Base-by-base conservation (phyloP, 2,329 filamentous ascomycete genomes). In the Lecanicillium sp. region DNA sequence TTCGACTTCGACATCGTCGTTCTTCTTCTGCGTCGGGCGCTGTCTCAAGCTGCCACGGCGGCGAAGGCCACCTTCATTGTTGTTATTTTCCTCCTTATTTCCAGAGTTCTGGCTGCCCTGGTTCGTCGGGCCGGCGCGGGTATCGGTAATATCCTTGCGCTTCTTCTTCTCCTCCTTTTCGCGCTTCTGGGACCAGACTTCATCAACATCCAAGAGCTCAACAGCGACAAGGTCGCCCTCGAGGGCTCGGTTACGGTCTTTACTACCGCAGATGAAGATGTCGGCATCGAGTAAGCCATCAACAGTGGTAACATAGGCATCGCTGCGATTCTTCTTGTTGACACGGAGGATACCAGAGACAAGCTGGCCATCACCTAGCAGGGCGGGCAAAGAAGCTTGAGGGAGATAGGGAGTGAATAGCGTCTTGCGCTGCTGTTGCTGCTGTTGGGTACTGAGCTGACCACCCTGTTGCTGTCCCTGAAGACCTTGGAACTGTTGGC, bases 111-210 rank as follows among this genome's bases (percentile, higher is more conserved):
- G 75, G 52, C 75, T 80, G 45, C 80, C 80, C 47, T 83, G 83
- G 53, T 79, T 85, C 48, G 77, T 83, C 45, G 83, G 83, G 48
- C 82, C 82, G 37, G 78, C 78, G 48, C 90, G 81, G 43, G 86
- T 89, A 58, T 96, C 92, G 25, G 88, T 94, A 43, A 95, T 94
- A 56, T 98, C 92, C 72, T 98, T 98, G 61, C 92, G 85, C 71
- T 96, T 98, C 78, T 98, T 98, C 76, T 98, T 98, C 62, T 98
- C 92, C 65, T 98, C 92, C 62, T 98, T 98, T 63, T 98, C 92
- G 41, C 88, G 86, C 73, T 98, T 98, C 70, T 98, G 92, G 17
- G 83, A 79, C 92, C 92, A 98, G 3, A 98, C 92, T 57, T 98
- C 92, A 58, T 96, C 92, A 7, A 98, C 92, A 55, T 98, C 90